Conservation (phyloP, 148 eudicot genomes). For the Fagopyrum esculentum region DNA sequence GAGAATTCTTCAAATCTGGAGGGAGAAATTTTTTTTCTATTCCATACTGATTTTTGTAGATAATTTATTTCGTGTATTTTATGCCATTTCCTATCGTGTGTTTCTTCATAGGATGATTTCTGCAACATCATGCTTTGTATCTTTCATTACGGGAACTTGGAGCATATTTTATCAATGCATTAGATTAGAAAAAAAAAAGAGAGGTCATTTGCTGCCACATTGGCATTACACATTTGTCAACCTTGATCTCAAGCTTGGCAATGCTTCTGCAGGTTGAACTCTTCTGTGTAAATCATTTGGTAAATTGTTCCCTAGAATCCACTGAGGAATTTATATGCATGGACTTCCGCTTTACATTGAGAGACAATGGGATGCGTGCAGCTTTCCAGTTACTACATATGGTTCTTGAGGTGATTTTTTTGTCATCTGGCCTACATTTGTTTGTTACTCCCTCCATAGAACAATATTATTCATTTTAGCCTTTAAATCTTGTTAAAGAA, state of each 20-base stretch:
- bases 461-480: too few relatives aligned
- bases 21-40: neutral
- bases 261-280: constrained; percentile 76
- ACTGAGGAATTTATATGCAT: constrained; percentile 96
- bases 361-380: constrained; percentile 98
- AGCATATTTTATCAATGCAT: neutral
- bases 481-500: too few relatives aligned
- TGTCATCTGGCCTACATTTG: constrained; percentile 9
- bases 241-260: constrained; percentile 3
- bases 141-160: neutral
- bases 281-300: constrained; percentile 95
- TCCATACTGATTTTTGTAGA: neutral
- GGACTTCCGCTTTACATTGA: constrained; percentile 97
- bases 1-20: neutral
- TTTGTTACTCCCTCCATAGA: neutral
- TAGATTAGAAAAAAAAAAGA: neutral
- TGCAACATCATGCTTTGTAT: neutral
- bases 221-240: neutral
- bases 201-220: neutral
- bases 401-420: constrained; percentile 84
- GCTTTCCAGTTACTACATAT: constrained; percentile 98
- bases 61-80: neutral
- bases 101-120: neutral
- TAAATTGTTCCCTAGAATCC: constrained; percentile 96
- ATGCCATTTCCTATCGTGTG: neutral